These are phyloP conservation scores for Exophiala mesophila DNA, from an alignment of 2,329 filamentous ascomycete genomes.

Conservation along the genomic window DNA sequence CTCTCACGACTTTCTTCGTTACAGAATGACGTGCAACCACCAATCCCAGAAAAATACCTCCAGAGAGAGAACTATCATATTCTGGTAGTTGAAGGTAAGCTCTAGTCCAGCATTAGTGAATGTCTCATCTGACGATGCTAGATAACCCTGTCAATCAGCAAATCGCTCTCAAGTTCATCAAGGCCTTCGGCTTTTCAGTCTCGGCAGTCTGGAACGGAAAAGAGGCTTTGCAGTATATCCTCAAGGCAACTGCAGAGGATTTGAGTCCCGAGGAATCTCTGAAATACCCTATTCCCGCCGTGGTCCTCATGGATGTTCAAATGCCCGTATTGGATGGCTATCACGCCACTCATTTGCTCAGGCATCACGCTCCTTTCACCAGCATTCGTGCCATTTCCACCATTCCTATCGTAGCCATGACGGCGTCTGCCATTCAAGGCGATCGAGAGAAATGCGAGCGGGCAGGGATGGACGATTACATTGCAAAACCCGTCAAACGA, in stretches of 20 bases:
- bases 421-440: slow-evolving; percentile 70
- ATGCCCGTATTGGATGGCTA: slow-evolving; percentile 76
- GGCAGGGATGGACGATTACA: slow-evolving; percentile 72
- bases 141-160: slow-evolving; percentile 74
- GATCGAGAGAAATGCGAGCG: slow-evolving; percentile 68
- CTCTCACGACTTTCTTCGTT: slow-evolving; percentile 34
- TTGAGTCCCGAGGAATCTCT: slow-evolving; percentile 34
- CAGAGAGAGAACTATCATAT: slow-evolving; percentile 63
- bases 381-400: slow-evolving; percentile 50
- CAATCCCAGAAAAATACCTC: slow-evolving; percentile 34
- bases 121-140: slow-evolving; percentile 2
- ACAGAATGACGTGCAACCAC: slow-evolving; percentile 39
- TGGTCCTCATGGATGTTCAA: slow-evolving; percentile 75
- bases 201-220: slow-evolving; percentile 71
- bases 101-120: too few relatives aligned
- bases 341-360: slow-evolving; percentile 66
- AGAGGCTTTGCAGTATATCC: slow-evolving; percentile 70
- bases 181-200: slow-evolving; percentile 66
- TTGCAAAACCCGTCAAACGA: slow-evolving; percentile 68
- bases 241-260: slow-evolving; percentile 40
- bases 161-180: slow-evolving; percentile 70
- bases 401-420: slow-evolving; percentile 77
- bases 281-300: slow-evolving; percentile 57
- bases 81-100: slow-evolving; percentile 62
- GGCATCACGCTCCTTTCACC: slow-evolving; percentile 63